A percentile compares a stretch with the other conserved stretches of the same genome.
These are phyloP conservation scores for Salix caprea DNA, from an alignment of 345 rosid genomes.

Conservation along the genomic window DNA sequence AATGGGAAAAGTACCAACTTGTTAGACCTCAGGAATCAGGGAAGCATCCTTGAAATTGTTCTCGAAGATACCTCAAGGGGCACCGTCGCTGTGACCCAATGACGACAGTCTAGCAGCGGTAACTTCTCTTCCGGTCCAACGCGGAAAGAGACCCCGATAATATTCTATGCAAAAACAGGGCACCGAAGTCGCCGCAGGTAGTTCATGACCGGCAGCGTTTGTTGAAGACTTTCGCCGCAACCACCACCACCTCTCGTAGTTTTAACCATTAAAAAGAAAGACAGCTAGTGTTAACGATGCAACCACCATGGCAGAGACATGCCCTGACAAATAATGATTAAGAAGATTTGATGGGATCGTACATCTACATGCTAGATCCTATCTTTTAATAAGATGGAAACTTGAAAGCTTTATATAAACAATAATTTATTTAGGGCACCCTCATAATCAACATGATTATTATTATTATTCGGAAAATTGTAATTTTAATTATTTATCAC, in stretches of 20 bases:
- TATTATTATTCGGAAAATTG: not conserved
- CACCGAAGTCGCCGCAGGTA: not conserved
- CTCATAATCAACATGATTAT: not conserved
- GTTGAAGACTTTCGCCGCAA: not conserved
- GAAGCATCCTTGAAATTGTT: slow-evolving; percentile 6
- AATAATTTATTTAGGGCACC: not conserved
- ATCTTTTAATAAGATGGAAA: not conserved
- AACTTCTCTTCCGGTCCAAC: not conserved
- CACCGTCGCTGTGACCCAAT: not conserved
- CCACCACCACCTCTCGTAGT: not conserved
- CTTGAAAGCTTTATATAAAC: not conserved
- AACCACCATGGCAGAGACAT: not conserved
- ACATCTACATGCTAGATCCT: not conserved
- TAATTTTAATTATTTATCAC: not conserved
- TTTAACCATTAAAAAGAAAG: not conserved
- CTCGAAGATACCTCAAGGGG: not conserved
- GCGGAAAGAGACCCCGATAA: not conserved
- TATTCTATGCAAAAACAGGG: not conserved
- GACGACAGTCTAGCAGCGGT: not conserved
- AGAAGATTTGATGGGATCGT: not conserved
- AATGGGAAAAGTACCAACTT: not conserved
- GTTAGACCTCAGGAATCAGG: not conserved
- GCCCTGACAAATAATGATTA: not conserved
- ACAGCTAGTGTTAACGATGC: not conserved
- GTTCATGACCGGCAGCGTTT: not conserved